Percentiles rank a stretch among this genome's conserved stretches.
phyloP scores from a whole-genome alignment of 2,329 filamentous ascomycete genomes.

The Fusarium fujikuroi region DNA sequence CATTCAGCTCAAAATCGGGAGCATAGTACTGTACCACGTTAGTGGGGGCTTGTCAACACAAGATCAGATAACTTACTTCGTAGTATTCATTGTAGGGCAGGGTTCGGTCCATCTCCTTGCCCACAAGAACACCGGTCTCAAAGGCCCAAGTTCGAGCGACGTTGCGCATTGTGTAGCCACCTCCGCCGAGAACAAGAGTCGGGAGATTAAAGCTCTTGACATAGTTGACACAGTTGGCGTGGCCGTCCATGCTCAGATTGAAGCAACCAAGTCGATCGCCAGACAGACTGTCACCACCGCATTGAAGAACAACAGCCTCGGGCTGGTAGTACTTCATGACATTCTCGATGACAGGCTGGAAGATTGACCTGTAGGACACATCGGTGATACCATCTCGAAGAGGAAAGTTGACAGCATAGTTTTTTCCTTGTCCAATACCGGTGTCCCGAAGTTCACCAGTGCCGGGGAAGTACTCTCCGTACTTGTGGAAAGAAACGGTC shows the following conservation, averaged over 20 bases:
- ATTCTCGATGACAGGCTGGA: constrained; percentile 86
- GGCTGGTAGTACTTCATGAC: constrained; percentile 91
- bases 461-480: constrained; percentile 94
- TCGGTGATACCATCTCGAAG: constrained; percentile 94
- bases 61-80: constrained; percentile 62
- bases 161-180: constrained; percentile 97
- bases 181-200: constrained; percentile 91
- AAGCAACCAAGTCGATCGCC: constrained; percentile 96
- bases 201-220: constrained; percentile 88
- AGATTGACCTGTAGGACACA: constrained; percentile 87
- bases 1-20: constrained; percentile 89
- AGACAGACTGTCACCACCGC: constrained; percentile 92
- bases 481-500: constrained; percentile 95
- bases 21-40: constrained; percentile 79
- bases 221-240: constrained; percentile 92
- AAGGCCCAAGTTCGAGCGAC: constrained; percentile 97
- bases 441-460: constrained; percentile 89
- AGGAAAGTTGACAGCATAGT: constrained; percentile 91
- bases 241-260: constrained; percentile 96
- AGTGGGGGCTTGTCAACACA: constrained; percentile 21
- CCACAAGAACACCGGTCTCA: constrained; percentile 91
- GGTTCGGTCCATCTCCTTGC: constrained; percentile 81
- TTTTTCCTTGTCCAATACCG: constrained; percentile 86
- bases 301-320: constrained; percentile 93
- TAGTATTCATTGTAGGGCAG: constrained; percentile 98